These are phyloP conservation scores for Lepidium africanum DNA, from an alignment of 345 rosid species.

Conservation along the genomic window DNA sequence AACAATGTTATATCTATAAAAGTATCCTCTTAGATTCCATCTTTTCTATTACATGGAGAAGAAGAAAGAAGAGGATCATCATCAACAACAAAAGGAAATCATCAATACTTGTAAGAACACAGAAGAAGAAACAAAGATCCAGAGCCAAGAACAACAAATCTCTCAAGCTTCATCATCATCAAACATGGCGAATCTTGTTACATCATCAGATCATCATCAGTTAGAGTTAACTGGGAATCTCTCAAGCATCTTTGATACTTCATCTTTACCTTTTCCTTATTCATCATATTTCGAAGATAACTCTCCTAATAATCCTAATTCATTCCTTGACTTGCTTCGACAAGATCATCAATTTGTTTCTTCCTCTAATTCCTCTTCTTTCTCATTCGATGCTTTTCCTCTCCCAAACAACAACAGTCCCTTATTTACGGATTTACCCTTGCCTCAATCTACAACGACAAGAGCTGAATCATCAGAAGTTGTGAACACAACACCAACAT, in stretches of 20 bases:
- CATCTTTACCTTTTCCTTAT: slow-evolving; percentile 32
- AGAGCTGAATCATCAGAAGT: slow-evolving; percentile 70
- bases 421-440: slow-evolving; percentile 18
- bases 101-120: slow-evolving; percentile 9
- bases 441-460: slow-evolving; percentile 16
- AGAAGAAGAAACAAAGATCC: slow-evolving; percentile 3
- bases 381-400: slow-evolving; percentile 49
- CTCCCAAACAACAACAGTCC: slow-evolving; percentile 10
- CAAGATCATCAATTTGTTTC: slow-evolving; percentile 28
- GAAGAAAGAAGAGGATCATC: slow-evolving; percentile 7
- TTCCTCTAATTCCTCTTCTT: slow-evolving; percentile 27
- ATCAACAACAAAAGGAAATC: not conserved
- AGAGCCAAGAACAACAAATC: slow-evolving; percentile 7
- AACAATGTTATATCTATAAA: slow-evolving; percentile 21
- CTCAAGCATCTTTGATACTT: slow-evolving; percentile 55
- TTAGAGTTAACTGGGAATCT: slow-evolving; percentile 32
- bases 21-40: slow-evolving; percentile 13
- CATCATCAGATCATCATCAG: slow-evolving; percentile 28
- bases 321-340: slow-evolving; percentile 51
- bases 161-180: slow-evolving; percentile 19
- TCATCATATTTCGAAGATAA: slow-evolving; percentile 21
- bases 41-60: slow-evolving; percentile 13
- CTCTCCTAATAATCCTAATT: slow-evolving; percentile 4
- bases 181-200: slow-evolving; percentile 39
- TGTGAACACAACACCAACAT: slow-evolving; percentile 51